Evolutionary conservation across 2,329 filamentous ascomycete species (phyloP).

Genomic region (Penicillium psychrosexuale): DNA sequence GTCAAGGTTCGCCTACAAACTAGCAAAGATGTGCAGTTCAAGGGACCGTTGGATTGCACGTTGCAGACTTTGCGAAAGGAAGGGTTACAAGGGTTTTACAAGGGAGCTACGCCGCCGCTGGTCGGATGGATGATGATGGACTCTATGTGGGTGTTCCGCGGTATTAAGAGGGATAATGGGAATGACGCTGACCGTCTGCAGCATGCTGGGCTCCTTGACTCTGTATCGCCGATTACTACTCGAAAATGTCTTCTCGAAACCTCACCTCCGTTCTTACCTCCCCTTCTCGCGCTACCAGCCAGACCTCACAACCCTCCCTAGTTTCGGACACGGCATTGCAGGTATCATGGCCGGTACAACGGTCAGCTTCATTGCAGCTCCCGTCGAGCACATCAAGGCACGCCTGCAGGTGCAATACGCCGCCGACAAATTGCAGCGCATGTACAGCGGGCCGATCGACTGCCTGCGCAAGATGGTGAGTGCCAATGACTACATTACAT

Average conservation of each 20-base stretch:
- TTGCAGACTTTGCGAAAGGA: constrained; percentile 81
- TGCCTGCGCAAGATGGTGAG: constrained; percentile 64
- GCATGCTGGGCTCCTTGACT: constrained; percentile 87
- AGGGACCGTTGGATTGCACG: constrained; percentile 80
- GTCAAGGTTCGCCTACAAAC: constrained; percentile 96
- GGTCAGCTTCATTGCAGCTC: constrained; percentile 87
- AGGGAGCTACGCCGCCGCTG: constrained; percentile 85
- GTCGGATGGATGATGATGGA: constrained; percentile 99
- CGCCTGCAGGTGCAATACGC: constrained; percentile 92
- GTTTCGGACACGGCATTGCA: constrained; percentile 79
- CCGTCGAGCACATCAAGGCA: constrained; percentile 93
- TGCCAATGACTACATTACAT: neutral
- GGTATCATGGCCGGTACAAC: constrained; percentile 84
- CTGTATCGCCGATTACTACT: constrained; percentile 82
- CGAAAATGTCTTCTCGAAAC: constrained; percentile 70
- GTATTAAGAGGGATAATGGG: neutral
- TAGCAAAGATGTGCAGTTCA: constrained; percentile 71
- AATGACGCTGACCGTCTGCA: constrained; percentile 15
- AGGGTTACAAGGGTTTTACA: constrained; percentile 82
- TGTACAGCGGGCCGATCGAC: constrained; percentile 86
- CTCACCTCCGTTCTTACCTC: constrained; percentile 38
- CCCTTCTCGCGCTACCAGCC: constrained; percentile 36
- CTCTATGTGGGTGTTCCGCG: constrained; percentile 49
- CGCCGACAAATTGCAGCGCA: constrained; percentile 68
- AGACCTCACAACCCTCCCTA: constrained; percentile 58